A percentile compares a stretch with the other conserved stretches of the same genome.
Conservation (phyloP, 2,329 filamentous ascomycete species). For the Penicillium italicum region DNA sequence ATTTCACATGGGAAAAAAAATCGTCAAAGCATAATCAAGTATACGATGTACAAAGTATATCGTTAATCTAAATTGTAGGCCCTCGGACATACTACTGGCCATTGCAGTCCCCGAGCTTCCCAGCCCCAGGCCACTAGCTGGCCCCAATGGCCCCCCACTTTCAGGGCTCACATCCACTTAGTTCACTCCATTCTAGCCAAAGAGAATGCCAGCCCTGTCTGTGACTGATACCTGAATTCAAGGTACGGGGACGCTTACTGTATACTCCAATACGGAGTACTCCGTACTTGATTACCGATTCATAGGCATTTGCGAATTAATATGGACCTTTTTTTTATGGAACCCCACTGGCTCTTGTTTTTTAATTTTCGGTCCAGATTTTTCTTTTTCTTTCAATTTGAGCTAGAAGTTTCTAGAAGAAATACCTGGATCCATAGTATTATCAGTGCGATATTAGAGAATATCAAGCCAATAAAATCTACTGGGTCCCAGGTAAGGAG, state of each 20-base stretch:
- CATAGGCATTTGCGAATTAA: neutral
- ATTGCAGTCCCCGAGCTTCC: slow-evolving; percentile 10
- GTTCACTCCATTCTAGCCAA: slow-evolving; percentile 19
- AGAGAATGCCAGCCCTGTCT: slow-evolving; percentile 19
- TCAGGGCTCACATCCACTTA: slow-evolving; percentile 29
- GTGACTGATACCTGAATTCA: slow-evolving; percentile 15
- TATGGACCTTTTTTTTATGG: too few species aligned
- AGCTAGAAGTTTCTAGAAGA: slow-evolving; percentile 9
- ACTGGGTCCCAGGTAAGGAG: too few species aligned
- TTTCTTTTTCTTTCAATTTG: neutral
- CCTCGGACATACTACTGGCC: neutral
- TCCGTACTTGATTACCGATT: neutral
- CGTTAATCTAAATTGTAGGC: neutral
- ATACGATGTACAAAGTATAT: neutral
- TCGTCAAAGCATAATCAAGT: neutral
- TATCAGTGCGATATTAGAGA: neutral
- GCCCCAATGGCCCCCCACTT: slow-evolving; percentile 18
- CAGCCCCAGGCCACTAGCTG: slow-evolving; percentile 10
- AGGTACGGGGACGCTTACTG: slow-evolving; percentile 8
- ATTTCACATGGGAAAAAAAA: neutral
- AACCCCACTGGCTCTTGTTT: neutral
- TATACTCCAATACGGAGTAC: slow-evolving; percentile 10
- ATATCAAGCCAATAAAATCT: too few species aligned
- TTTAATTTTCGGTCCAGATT: neutral
- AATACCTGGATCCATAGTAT: neutral